Conservation (phyloP, 331 rosid genomes). For the Quercus tomentella region DNA sequence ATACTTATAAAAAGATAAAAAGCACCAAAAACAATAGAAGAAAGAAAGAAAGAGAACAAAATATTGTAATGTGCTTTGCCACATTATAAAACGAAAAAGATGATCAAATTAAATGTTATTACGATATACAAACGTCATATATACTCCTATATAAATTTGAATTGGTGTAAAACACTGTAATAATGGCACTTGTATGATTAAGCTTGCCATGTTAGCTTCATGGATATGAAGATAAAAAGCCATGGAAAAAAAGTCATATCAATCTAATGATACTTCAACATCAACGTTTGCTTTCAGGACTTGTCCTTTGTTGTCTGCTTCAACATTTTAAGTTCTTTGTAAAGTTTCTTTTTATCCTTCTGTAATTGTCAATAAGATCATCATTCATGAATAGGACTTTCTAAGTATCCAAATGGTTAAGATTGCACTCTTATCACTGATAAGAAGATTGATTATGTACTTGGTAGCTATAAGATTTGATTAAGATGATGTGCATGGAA, state of each 20-base stretch:
- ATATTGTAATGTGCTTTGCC: neutral
- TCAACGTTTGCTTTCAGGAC: neutral
- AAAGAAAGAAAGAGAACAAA: neutral
- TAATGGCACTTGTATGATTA: slow-evolving; percentile 21
- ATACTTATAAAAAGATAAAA: neutral
- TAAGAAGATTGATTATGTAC: too few species aligned
- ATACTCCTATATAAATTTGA: neutral
- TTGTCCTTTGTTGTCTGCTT: neutral
- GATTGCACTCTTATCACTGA: neutral
- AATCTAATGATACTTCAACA: neutral
- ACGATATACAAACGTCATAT: slow-evolving; percentile 34
- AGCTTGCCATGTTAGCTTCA: slow-evolving; percentile 16
- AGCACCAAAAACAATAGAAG: neutral
- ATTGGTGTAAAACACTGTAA: slow-evolving; percentile 4
- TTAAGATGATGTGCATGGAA: too few species aligned
- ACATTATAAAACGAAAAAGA: neutral
- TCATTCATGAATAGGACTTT: neutral
- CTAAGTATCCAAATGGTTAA: neutral
- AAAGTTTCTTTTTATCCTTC: slow-evolving; percentile 1
- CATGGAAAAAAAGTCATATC: neutral
- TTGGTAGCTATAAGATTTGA: too few species aligned
- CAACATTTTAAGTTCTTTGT: neutral
- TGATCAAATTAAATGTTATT: slow-evolving; percentile 3
- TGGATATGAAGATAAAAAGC: neutral
- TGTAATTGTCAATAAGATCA: neutral